Percentiles rank a stretch among this genome's conserved stretches.
These are phyloP conservation scores for Globisporangium solare DNA, from an alignment of 352 stramenopile genomes.

Conservation along the genomic window DNA sequence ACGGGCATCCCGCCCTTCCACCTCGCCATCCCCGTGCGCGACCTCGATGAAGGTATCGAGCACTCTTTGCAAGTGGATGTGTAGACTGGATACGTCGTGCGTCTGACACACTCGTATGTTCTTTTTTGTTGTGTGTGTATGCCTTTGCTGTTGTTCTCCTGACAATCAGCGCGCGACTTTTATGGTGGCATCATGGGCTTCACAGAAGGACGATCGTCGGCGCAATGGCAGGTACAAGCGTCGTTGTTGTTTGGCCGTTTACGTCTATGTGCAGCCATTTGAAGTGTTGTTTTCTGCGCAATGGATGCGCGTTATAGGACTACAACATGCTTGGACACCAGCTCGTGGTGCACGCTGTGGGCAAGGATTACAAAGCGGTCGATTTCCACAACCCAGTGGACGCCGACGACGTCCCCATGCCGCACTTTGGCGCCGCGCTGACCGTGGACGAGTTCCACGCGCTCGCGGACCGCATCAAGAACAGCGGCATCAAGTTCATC, in stretches of 20 bases:
- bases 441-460: slow-evolving; percentile 91
- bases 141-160: not conserved
- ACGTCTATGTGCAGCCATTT: not conserved
- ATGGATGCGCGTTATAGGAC: slow-evolving; percentile 41
- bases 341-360: slow-evolving; percentile 89
- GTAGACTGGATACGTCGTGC: not conserved
- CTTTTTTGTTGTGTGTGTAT: not conserved
- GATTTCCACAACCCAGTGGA: slow-evolving; percentile 98
- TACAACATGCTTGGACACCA: slow-evolving; percentile 89
- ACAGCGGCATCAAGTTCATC: slow-evolving; percentile 89
- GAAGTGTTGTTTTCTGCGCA: not conserved
- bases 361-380: slow-evolving; percentile 87
- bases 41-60: slow-evolving; percentile 65
- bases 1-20: slow-evolving; percentile 74
- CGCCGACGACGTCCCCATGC: slow-evolving; percentile 96
- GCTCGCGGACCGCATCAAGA: slow-evolving; percentile 79
- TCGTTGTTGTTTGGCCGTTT: not conserved
- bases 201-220: slow-evolving; percentile 86
- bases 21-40: slow-evolving; percentile 94
- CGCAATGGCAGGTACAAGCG: slow-evolving; percentile 87
- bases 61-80: too few species aligned
- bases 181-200: slow-evolving; percentile 91
- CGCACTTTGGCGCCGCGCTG: slow-evolving; percentile 93
- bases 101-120: not conserved
- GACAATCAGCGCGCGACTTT: slow-evolving; percentile 82